Evolutionary conservation across 1,139 yeast genomes (phyloP), one percentile per base, ranked within the genome.

Genomic region (Yamadazyma conglobata): DNA sequence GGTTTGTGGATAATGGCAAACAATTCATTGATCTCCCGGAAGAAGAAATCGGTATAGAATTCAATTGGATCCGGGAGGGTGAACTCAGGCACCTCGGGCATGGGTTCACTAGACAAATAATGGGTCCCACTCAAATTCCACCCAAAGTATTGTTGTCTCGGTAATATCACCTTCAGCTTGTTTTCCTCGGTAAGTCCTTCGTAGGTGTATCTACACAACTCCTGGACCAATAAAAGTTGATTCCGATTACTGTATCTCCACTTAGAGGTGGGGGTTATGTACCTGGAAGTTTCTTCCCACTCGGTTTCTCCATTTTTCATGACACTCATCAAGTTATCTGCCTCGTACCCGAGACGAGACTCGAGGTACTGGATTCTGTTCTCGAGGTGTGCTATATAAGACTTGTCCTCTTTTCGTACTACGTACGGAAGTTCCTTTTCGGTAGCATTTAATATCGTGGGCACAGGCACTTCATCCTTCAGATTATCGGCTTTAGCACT

Each of bases 41-140:
- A 70, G 40, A 56, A 78, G 42, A 54, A 73, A 26, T 68, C 59
- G 7, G 75, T 44, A 27, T 50, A 54, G 10, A 16, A 37, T 3
- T 33, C 35, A 6, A 52, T 34, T 13, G 47, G 43, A 15, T 34
- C 15, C 11, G 47, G 44, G 6, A 46, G 34, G 15, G 36, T 34
- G n/a, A 51, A 28, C 6, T 51, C 51, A 4, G 70, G 69, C 3
- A 50, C 29, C 4, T 52, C 48, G 3, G 76, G 73, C 13, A 72
- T 49, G 6, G 50, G 51, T 23, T 68, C 68, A 5, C 65, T 56
- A 15, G 53, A 52, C 12, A 75, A 44, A 45, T 73, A 79, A 40
- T 70, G 70, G 13, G 66, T 66, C 2, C 85, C 84, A 21, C 74
- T 64, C 73, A 77, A 60, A 47, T 79, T 79, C 84, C 84, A 79